These are phyloP conservation scores for Saccharomyces mikatae DNA, from an alignment of 805 yeast genomes.

Conservation along the genomic window DNA sequence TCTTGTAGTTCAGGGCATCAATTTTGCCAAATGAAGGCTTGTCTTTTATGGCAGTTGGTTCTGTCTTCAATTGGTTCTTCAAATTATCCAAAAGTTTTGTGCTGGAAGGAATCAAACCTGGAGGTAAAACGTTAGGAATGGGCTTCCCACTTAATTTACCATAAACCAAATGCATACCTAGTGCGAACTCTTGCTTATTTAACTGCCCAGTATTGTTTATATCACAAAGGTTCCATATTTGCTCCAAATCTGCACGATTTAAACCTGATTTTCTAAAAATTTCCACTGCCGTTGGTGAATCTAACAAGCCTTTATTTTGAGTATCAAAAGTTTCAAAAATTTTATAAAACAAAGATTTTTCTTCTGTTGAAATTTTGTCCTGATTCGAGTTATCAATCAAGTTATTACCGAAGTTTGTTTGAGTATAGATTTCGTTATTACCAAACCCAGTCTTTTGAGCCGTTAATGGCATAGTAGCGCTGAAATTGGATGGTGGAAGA, in stretches of 20 bases:
- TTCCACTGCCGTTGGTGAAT: constrained; percentile 74
- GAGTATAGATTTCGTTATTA: constrained; percentile 33
- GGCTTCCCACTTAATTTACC: constrained; percentile 81
- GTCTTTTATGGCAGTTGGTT: constrained; percentile 5
- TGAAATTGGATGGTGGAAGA: constrained; percentile 39
- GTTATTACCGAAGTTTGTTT: constrained; percentile 29
- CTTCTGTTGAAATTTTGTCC: constrained; percentile 76
- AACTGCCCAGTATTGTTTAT: constrained; percentile 73
- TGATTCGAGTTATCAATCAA: constrained; percentile 36
- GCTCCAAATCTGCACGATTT: constrained; percentile 74
- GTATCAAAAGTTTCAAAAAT: constrained; percentile 86
- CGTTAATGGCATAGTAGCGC: constrained; percentile 29
- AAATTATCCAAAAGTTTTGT: constrained; percentile 63
- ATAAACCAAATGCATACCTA: constrained; percentile 95
- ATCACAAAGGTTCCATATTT: constrained; percentile 87
- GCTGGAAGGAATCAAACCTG: constrained; percentile 85
- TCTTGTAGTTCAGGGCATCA: constrained; percentile 50
- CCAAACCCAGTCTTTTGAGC: constrained; percentile 42
- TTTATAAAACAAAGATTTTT: constrained; percentile 75
- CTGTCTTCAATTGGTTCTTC: constrained; percentile 42
- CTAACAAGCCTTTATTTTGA: constrained; percentile 55
- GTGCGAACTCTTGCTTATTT: constrained; percentile 84
- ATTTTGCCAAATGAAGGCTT: constrained; percentile 14
- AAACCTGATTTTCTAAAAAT: constrained; percentile 89
- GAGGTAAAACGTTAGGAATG: constrained; percentile 76